phyloP scores from a whole-genome alignment of 2,329 filamentous ascomycete genomes.

The Aspergillus awamori region DNA sequence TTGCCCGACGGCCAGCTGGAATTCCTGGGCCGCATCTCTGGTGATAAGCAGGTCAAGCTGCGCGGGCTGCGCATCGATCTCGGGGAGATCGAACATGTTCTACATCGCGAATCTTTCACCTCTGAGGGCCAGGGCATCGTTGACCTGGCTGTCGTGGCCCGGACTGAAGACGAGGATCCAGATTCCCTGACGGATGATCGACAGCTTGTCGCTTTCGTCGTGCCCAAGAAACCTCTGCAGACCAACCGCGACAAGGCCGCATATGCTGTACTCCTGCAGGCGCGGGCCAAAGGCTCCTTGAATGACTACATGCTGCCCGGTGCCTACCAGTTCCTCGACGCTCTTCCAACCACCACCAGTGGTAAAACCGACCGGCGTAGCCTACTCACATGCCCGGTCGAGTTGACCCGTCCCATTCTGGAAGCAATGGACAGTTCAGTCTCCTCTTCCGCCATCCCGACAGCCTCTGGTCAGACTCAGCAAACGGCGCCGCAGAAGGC shows the following conservation, averaged over 20 bases:
- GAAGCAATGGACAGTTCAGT: background rate
- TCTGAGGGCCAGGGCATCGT: background rate
- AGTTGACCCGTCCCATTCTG: background rate
- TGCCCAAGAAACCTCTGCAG: background rate
- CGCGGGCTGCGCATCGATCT: slow-evolving; percentile 11
- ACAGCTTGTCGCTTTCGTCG: slow-evolving; percentile 8
- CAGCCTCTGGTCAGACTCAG: background rate
- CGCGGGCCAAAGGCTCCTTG: background rate
- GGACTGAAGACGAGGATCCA: background rate
- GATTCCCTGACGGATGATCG: background rate
- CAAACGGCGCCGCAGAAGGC: background rate
- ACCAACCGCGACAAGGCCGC: background rate
- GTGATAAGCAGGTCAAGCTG: slow-evolving; percentile 10
- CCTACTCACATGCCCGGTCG: background rate
- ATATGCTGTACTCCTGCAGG: background rate
- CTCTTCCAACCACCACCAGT: background rate
- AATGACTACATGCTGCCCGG: slow-evolving; percentile 9
- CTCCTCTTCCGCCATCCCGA: background rate
- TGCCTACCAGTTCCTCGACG: slow-evolving; percentile 1
- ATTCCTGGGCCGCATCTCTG: slow-evolving; percentile 2
- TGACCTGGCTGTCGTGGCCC: background rate
- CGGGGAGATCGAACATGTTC: slow-evolving; percentile 2
- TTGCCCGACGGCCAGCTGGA: background rate
- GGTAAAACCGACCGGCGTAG: slow-evolving; percentile 7
- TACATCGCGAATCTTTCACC: background rate